A percentile compares a stretch with the other conserved stretches of the same genome.
These are phyloP conservation scores for Lophiostoma macrostomum DNA, from an alignment of 495 filamentous ascomycete genomes.

Conservation along the genomic window DNA sequence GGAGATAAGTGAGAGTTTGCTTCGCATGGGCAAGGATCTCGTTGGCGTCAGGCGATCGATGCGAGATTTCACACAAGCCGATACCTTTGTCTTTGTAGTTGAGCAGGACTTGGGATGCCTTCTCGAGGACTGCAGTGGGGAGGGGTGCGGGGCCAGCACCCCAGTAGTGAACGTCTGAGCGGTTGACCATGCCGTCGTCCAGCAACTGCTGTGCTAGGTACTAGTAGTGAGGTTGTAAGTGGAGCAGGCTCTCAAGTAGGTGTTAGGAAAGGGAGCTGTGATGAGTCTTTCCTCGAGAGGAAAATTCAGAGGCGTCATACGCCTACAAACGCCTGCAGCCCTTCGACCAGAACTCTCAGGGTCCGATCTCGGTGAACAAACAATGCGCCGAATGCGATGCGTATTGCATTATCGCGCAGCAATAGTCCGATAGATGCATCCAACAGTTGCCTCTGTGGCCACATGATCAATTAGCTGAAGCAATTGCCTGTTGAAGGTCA, in stretches of 20 bases:
- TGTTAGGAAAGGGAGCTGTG: neutral
- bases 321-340: slow-evolving; percentile 4
- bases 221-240: neutral
- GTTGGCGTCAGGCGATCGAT: slow-evolving; percentile 74
- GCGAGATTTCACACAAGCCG: slow-evolving; percentile 80
- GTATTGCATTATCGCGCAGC: neutral
- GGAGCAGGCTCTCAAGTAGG: neutral
- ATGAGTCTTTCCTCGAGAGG: neutral
- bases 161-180: slow-evolving; percentile 71
- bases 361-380: slow-evolving; percentile 21
- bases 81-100: slow-evolving; percentile 81
- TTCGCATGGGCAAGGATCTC: slow-evolving; percentile 42
- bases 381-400: neutral
- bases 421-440: too few relatives aligned
- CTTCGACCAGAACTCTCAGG: neutral
- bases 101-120: slow-evolving; percentile 69
- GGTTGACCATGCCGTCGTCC: slow-evolving; percentile 47
- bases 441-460: neutral
- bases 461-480: slow-evolving; percentile 9
- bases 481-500: slow-evolving; percentile 4
- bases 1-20: slow-evolving; percentile 46
- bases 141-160: slow-evolving; percentile 84
- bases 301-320: slow-evolving; percentile 3
- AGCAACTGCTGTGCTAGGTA: neutral
- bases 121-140: slow-evolving; percentile 71